Conservation (phyloP, 768 basidiomycete species). For the Lyophyllum decastes region DNA sequence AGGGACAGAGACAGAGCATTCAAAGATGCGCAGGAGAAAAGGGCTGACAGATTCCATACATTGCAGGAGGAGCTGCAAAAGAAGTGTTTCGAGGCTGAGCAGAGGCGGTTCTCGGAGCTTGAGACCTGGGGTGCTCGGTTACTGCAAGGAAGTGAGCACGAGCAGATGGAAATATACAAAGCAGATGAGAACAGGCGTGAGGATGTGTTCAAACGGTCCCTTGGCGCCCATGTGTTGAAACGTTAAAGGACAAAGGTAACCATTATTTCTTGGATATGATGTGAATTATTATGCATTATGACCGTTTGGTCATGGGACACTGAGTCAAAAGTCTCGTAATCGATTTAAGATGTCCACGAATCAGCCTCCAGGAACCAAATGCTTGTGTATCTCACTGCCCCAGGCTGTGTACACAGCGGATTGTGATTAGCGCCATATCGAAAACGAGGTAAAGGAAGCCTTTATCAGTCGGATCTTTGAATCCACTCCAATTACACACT, state of each 20-base stretch:
- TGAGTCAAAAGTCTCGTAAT: too few species aligned
- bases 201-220: neutral
- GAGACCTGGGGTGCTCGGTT: slow-evolving; percentile 1
- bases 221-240: neutral
- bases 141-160: neutral
- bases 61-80: neutral
- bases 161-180: neutral
- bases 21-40: neutral
- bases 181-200: neutral
- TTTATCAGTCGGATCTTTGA: neutral
- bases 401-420: neutral
- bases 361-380: too few species aligned
- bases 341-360: too few species aligned
- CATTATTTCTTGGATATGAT: neutral
- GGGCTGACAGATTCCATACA: neutral
- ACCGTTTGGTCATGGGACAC: too few species aligned
- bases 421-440: neutral
- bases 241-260: neutral
- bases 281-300: neutral
- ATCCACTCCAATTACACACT: neutral
- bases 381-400: too few species aligned
- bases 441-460: neutral
- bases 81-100: neutral
- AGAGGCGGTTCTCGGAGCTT: neutral
- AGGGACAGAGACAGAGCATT: neutral